These are phyloP conservation scores for Leishmania lainsoni DNA, from an alignment of 208 protist species.

Conservation along the genomic window DNA sequence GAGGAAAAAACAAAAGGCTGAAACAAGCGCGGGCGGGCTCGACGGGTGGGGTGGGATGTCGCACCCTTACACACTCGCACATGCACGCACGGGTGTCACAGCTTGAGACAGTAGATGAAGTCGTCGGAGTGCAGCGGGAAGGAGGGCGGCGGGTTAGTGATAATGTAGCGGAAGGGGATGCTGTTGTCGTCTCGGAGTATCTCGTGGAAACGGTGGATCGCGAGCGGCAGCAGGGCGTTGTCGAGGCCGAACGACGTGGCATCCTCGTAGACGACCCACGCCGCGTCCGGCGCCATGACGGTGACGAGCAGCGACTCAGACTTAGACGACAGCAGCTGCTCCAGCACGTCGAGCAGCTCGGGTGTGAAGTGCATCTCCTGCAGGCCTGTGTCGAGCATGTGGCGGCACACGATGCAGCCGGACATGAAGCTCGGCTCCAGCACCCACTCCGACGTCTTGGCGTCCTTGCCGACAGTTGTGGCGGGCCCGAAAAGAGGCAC, in stretches of 20 bases:
- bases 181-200: slow-evolving; percentile 14
- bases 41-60: background rate
- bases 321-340: slow-evolving; percentile 36
- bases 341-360: slow-evolving; percentile 34
- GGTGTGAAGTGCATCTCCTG: slow-evolving; percentile 42
- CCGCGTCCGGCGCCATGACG: slow-evolving; percentile 20
- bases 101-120: slow-evolving; percentile 44
- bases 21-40: background rate
- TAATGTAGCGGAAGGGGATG: slow-evolving; percentile 41
- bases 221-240: slow-evolving; percentile 38
- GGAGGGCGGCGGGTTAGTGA: slow-evolving; percentile 41
- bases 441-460: slow-evolving; percentile 33
- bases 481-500: slow-evolving; percentile 26
- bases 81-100: slow-evolving; percentile 5
- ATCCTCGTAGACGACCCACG: slow-evolving; percentile 31
- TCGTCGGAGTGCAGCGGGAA: slow-evolving; percentile 34
- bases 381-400: slow-evolving; percentile 47
- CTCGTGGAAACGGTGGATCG: slow-evolving; percentile 37
- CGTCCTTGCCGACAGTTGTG: slow-evolving; percentile 19
- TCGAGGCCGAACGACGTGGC: slow-evolving; percentile 31
- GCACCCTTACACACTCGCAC: background rate
- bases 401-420: slow-evolving; percentile 40
- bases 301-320: slow-evolving; percentile 34
- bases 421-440: slow-evolving; percentile 47
- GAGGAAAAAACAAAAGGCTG: background rate